phyloP scores from a whole-genome alignment of 2,329 filamentous ascomycete species.

The Leptographium galeiforme region DNA sequence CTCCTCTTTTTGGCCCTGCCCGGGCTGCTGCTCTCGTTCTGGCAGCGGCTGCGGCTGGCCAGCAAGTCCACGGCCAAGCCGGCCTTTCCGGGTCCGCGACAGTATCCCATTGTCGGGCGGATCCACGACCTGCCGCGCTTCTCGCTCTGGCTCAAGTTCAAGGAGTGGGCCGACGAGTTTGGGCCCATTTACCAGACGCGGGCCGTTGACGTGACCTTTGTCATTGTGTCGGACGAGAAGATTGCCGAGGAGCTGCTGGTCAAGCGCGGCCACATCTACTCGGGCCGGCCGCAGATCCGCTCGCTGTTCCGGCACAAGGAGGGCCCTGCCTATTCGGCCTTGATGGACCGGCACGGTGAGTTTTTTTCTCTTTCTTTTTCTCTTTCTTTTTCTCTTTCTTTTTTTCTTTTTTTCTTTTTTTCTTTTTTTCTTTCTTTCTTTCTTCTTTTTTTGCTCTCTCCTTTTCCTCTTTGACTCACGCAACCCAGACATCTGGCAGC shows the following conservation, averaged over 20 bases:
- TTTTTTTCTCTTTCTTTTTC: neutral
- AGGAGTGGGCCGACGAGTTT: conserved; percentile 29
- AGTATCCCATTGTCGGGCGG: conserved; percentile 33
- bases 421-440: neutral
- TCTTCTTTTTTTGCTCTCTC: neutral
- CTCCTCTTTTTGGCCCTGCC: conserved; percentile 32
- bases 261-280: conserved; percentile 35
- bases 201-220: conserved; percentile 24
- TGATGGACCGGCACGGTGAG: conserved; percentile 36
- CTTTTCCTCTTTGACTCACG: too few relatives aligned
- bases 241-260: conserved; percentile 35
- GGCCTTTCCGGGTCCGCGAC: conserved; percentile 30
- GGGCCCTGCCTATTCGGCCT: conserved; percentile 31
- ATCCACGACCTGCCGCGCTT: conserved; percentile 34
- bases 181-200: conserved; percentile 31
- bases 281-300: conserved; percentile 35
- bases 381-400: neutral
- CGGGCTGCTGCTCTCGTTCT: conserved; percentile 26
- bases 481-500: conserved; percentile 32
- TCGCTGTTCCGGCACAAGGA: conserved; percentile 35
- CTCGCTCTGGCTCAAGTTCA: conserved; percentile 36
- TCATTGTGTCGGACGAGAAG: conserved; percentile 33
- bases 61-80: conserved; percentile 15
- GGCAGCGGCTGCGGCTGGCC: conserved; percentile 24
- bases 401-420: too few relatives aligned